Base-by-base conservation (phyloP, 1,284 basidiomycete species). In the Cronartium quercuum region DNA sequence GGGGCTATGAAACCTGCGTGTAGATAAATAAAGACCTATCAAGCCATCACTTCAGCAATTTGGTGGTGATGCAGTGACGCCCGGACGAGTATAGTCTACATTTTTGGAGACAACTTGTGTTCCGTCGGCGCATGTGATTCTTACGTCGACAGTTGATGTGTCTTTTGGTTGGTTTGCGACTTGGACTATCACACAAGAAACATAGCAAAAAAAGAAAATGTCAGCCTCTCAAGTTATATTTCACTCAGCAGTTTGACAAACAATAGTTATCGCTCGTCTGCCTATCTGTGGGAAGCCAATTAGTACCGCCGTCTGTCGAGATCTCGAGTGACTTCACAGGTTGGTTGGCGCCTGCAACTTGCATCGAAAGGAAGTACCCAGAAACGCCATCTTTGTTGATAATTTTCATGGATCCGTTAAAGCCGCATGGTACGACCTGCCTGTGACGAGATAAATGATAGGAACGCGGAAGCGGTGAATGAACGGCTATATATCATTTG, bases 381-480 rank as follows among this genome's bases (percentile, higher is more conserved):
- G 42, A 64, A 42, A 58, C 51, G 34, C 69, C 69, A 24, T 21
- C n/a, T 55, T 73, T 73, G 47, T 73, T 73, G 3, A 65, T 58
- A 63, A 73, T 38, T 7, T 21, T 18, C 5, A 73, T 55, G n/a
- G 69, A 63, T 21, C 21, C 38, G 10, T 29, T 18, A 29, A 73
- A 73, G 7, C 38, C 38, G 55, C 69, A 73, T n/a, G 69, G 51
- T 24, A 73, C 37, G 10, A 73, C 58, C 13, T 58, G 18, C 69
- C 69, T 73, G 41, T n/a, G 15, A 18, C n/a, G 29, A 24, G 29
- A 10, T 18, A 3, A 9, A 55, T 6, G 18, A 21, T 55, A 1
- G 51, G 7, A n/a, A 4, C 3, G 3, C 5, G n/a, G 3, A 51
- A 51, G 47, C 3, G 47, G n/a, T 10, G 10, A 47, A 47, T n/a